These are phyloP conservation scores for Hyphochytrium catenoides DNA, from an alignment of 352 stramenopile genomes.

Conservation along the genomic window DNA sequence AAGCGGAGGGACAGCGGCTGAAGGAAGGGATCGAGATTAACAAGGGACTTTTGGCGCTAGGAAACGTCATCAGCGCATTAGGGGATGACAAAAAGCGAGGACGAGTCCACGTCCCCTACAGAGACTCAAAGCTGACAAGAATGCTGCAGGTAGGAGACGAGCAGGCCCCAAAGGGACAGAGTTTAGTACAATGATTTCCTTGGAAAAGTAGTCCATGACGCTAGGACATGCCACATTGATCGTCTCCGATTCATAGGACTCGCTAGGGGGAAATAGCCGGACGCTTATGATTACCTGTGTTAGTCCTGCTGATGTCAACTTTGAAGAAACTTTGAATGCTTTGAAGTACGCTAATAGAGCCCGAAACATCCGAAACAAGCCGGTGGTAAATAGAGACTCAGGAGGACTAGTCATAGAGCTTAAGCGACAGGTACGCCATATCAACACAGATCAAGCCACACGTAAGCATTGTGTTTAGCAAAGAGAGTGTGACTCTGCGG, in stretches of 20 bases:
- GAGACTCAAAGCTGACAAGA: constrained; percentile 78
- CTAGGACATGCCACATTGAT: no score
- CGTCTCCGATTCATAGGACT: constrained; percentile 7
- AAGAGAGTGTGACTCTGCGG: no score
- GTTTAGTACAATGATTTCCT: no score
- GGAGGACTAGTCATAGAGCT: no score
- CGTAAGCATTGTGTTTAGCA: no score
- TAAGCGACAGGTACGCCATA: no score
- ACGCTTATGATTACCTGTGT: constrained; percentile 79
- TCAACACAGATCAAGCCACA: no score
- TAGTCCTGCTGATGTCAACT: constrained; percentile 66
- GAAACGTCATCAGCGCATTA: constrained; percentile 91
- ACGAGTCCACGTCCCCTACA: constrained; percentile 75
- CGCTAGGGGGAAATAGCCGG: constrained; percentile 48
- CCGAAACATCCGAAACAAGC: constrained; percentile 67
- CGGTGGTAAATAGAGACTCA: constrained; percentile 58
- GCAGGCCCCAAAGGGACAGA: no score
- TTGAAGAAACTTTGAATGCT: constrained; percentile 70
- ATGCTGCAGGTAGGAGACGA: constrained; percentile 82
- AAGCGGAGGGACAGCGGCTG: constrained; percentile 64
- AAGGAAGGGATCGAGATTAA: constrained; percentile 97
- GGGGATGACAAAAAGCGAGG: constrained; percentile 69
- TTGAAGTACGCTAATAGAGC: constrained; percentile 74
- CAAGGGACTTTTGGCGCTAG: constrained; percentile 85
- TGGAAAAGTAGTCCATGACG: no score